Percentiles rank a stretch among this genome's conserved stretches.
Conservation (phyloP, 192 early-diverging fungal species). For the Lunasporangiospora selenospora region DNA sequence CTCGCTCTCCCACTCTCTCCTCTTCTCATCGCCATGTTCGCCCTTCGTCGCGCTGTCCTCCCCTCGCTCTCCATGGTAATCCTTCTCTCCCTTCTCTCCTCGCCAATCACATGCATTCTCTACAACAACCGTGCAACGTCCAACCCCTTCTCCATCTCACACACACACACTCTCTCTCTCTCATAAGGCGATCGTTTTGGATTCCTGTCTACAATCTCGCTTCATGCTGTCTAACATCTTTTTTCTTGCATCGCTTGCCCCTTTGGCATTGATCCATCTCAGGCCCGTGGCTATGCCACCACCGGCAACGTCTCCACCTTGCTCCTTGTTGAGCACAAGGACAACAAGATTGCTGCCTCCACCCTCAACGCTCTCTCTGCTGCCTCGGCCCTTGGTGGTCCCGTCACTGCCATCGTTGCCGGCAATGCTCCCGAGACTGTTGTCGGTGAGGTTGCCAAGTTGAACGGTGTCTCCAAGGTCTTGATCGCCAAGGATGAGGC, state of each 20-base stretch:
- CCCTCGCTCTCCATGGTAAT: conserved; percentile 43
- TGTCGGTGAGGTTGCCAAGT: conserved; percentile 67
- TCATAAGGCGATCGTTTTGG: too few relatives aligned
- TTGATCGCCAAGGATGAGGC: conserved; percentile 81
- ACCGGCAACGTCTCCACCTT: conserved; percentile 73
- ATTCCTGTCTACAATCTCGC: too few relatives aligned
- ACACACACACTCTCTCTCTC: too few relatives aligned
- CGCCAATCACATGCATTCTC: too few relatives aligned
- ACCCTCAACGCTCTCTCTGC: conserved; percentile 91
- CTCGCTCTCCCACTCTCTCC: not conserved
- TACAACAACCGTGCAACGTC: too few relatives aligned
- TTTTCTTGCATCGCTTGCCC: too few relatives aligned
- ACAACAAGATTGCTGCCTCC: conserved; percentile 68
- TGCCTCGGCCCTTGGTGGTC: conserved; percentile 79
- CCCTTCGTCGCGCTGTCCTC: conserved; percentile 41
- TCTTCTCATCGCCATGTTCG: conserved; percentile 22
- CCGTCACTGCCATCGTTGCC: conserved; percentile 89
- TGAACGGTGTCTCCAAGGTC: conserved; percentile 81
- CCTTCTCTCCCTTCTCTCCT: not conserved
- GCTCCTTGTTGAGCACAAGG: conserved; percentile 90
- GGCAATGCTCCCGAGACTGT: conserved; percentile 72
- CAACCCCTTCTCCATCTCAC: too few relatives aligned
- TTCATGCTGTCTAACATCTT: too few relatives aligned
- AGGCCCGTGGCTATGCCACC: conserved; percentile 57
- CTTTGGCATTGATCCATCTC: too few relatives aligned